Base-by-base conservation (phyloP, 257 asterid species). In the Forsythia suspensa region DNA sequence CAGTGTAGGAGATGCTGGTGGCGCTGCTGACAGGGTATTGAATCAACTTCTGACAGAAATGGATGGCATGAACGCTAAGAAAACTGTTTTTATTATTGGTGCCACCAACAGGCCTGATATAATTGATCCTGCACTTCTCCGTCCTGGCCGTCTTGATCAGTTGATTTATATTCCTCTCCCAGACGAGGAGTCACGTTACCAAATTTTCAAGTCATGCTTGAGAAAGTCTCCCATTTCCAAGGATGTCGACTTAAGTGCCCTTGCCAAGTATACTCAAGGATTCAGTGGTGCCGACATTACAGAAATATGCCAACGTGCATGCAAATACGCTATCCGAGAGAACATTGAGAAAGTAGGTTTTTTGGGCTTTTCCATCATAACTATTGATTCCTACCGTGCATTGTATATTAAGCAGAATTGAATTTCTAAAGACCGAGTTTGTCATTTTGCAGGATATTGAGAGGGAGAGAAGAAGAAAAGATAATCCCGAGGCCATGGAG, bases 11-110 rank as follows among this genome's bases (percentile, higher is more conserved):
- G 98, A 92, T 78, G 95, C 91, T 3, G 97, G 98, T 13, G 98
- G 98, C 51, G 98, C 97, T 59, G 97, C 97, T 72, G 98, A 94
- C 77, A 82, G 98, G 42, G 98, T 94, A 18, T 83, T 94, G 90
- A 94, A 94, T 77, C 98, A 92, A 77, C 97, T 94, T 73, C 83
- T 94, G 70, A 92, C 98, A 0, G 98, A 94, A 78, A 94, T 94
- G 98, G 98, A 91, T 59, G 98, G 98, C 43, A 93, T 93, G 98
- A 87, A 88, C 18, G 98, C 98, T 6, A 93, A 93, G 89, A 93
- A 93, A 78, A 93, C 98, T 0, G 98, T 93, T 59, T 93, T 93
- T 82, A 93, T 93, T 10, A 94, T 94, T 7, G 98, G 98, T 16
- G 98, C 98, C 43, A 92, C 97, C 43, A 94, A 92, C 80, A 82